These are phyloP conservation scores for Terfezia boudieri DNA, from an alignment of 495 filamentous ascomycete genomes.

Conservation along the genomic window DNA sequence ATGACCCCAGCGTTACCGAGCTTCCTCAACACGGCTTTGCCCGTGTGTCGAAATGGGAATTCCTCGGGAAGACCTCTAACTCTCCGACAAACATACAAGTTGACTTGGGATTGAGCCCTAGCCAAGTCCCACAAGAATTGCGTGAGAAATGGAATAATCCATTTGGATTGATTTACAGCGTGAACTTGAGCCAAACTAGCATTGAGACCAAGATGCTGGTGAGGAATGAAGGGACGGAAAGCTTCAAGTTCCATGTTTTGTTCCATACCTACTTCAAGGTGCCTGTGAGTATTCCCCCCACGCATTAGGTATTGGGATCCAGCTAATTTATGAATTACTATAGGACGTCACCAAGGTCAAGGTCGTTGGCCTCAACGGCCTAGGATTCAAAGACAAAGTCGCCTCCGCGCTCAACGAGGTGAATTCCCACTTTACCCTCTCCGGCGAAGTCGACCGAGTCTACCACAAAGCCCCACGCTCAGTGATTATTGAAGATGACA, in stretches of 20 bases:
- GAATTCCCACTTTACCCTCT: conserved; percentile 32
- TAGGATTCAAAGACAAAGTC: conserved; percentile 65
- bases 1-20: conserved; percentile 39
- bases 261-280: conserved; percentile 78
- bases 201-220: conserved; percentile 69
- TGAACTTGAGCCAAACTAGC: conserved; percentile 51
- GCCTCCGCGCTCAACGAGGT: conserved; percentile 33
- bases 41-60: conserved; percentile 50
- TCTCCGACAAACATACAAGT: conserved; percentile 52
- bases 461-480: conserved; percentile 26
- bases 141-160: conserved; percentile 52
- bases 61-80: conserved; percentile 31
- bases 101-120: conserved; percentile 71
- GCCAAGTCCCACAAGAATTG: conserved; percentile 40
- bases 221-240: conserved; percentile 56
- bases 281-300: conserved; percentile 31
- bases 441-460: conserved; percentile 62
- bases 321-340: conserved; percentile 2
- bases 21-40: conserved; percentile 96
- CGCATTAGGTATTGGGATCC: too few species aligned
- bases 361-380: conserved; percentile 48
- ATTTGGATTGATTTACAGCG: conserved; percentile 80
- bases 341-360: conserved; percentile 52
- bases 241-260: conserved; percentile 77
- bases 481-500: conserved; percentile 36